These are phyloP conservation scores for Pleomassaria siparia DNA, from an alignment of 2,329 filamentous ascomycete species.

Conservation along the genomic window DNA sequence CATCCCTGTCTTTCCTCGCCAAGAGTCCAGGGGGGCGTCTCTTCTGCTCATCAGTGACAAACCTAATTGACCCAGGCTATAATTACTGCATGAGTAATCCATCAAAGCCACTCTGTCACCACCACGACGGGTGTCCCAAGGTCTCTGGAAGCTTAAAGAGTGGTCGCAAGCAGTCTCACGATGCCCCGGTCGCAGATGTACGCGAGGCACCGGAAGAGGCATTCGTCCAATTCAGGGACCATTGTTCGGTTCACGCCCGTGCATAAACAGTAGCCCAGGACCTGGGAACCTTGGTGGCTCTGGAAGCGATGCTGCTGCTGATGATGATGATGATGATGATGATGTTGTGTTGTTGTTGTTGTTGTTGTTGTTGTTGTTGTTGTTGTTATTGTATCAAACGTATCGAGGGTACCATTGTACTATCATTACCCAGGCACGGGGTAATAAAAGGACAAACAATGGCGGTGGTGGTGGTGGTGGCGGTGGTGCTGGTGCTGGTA, in stretches of 20 bases:
- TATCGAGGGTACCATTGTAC: too few relatives aligned
- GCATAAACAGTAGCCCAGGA: neutral
- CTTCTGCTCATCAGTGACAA: neutral
- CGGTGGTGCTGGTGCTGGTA: too few relatives aligned
- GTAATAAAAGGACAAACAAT: too few relatives aligned
- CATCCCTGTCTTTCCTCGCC: neutral
- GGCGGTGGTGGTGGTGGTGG: too few relatives aligned
- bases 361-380: neutral
- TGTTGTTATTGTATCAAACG: too few relatives aligned
- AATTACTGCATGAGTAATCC: neutral
- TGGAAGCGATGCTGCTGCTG: neutral
- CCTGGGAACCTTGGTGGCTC: neutral
- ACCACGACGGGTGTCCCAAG: neutral
- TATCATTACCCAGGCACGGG: too few relatives aligned
- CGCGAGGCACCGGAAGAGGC: slow-evolving; percentile 3
- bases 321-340: neutral
- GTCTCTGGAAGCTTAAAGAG: neutral
- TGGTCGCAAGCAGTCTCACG: neutral
- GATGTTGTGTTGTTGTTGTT: neutral
- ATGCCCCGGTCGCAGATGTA: neutral
- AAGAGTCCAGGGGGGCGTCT: neutral
- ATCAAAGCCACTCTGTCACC: neutral
- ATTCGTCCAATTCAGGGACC: neutral
- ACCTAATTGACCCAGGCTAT: neutral
- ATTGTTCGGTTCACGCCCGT: neutral